phyloP scores from a whole-genome alignment of 768 basidiomycete genomes.

The Tubosaeta brunneosetosa region DNA sequence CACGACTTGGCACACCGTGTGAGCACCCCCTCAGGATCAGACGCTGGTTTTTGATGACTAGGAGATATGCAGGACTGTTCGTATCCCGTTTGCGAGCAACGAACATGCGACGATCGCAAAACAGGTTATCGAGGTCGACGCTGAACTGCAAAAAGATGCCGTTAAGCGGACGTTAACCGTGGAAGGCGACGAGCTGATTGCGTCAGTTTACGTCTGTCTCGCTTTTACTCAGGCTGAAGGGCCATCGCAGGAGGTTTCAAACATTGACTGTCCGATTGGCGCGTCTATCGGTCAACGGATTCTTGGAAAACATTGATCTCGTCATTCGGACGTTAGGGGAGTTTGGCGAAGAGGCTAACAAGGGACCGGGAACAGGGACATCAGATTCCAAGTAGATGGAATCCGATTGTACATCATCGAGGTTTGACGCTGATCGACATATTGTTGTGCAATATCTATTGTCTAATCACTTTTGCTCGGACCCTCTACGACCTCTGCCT shows the following conservation, averaged over 20 bases:
- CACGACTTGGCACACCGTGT: slow-evolving; percentile 53
- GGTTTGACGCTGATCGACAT: slow-evolving; percentile 7
- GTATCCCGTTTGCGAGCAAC: slow-evolving; percentile 70
- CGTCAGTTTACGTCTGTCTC: slow-evolving; percentile 46
- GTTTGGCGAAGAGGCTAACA: slow-evolving; percentile 66
- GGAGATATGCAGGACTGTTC: slow-evolving; percentile 46
- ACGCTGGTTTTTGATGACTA: neutral
- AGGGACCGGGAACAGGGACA: slow-evolving; percentile 2
- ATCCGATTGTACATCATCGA: slow-evolving; percentile 14
- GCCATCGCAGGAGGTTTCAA: slow-evolving; percentile 52
- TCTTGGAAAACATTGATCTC: slow-evolving; percentile 86
- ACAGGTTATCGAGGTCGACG: slow-evolving; percentile 81
- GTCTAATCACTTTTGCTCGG: slow-evolving; percentile 24
- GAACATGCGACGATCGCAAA: slow-evolving; percentile 80
- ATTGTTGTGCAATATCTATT: slow-evolving; percentile 14
- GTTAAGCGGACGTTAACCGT: slow-evolving; percentile 70
- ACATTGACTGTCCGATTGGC: slow-evolving; percentile 84
- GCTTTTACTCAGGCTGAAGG: slow-evolving; percentile 1
- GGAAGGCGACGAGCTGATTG: slow-evolving; percentile 64
- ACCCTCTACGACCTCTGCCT: slow-evolving; percentile 47
- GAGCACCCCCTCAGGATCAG: slow-evolving; percentile 17
- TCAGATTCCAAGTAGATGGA: slow-evolving; percentile 6
- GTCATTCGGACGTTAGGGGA: slow-evolving; percentile 76
- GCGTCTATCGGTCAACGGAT: slow-evolving; percentile 77
- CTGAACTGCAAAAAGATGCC: slow-evolving; percentile 75